Base-by-base conservation (phyloP, 2,329 filamentous ascomycete genomes). In the Helotiales sp. region DNA sequence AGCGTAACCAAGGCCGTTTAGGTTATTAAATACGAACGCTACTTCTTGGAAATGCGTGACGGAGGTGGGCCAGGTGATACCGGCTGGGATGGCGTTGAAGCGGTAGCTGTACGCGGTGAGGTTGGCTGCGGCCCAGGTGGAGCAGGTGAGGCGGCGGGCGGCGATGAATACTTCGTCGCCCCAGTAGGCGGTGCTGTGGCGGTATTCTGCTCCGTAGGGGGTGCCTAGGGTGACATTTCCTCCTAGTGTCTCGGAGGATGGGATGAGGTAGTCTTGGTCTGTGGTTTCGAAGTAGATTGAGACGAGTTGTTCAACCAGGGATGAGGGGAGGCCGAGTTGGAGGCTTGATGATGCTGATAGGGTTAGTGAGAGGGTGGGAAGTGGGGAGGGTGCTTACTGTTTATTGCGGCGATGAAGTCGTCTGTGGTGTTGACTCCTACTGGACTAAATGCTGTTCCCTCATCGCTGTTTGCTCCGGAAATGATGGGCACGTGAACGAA, bases 21-120 rank as follows among this genome's bases (percentile, higher is more conserved):
- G 66, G 62, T 85, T 84, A 63, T 80, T 68, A 54, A 85, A 79
- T 10, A 83, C 80, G 58, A 81, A 82, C 1, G 78, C 73, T 0
- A 82, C 77, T 66, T 83, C 79, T 54, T 77, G 67, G 65, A 77
- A 77, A 58, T 78, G 76, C 48, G 69, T 66, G 15, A 63, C 64
- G 22, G 70, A 71, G 12, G 55, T 44, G 13, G 51, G 29, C 57
- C 50, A 54, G 0, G 62, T 47, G 1, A 68, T 25, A 5, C 70
- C 71, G 27, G 70, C 70, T n/a, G 72, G 68, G 17, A 63, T 63
- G 3, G 76, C 74, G 58, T 80, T 74, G 62, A 79, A 80, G 36
- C 75, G 73, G 70, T 79, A 81, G 33, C 66, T 68, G 58, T 72
- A 75, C 1, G 69, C 40, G 5, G 54, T 6, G 4, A 61, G 65